Evolutionary conservation across 83 land plant species (phyloP).

Genomic region (Diphasiastrum complanatum): DNA sequence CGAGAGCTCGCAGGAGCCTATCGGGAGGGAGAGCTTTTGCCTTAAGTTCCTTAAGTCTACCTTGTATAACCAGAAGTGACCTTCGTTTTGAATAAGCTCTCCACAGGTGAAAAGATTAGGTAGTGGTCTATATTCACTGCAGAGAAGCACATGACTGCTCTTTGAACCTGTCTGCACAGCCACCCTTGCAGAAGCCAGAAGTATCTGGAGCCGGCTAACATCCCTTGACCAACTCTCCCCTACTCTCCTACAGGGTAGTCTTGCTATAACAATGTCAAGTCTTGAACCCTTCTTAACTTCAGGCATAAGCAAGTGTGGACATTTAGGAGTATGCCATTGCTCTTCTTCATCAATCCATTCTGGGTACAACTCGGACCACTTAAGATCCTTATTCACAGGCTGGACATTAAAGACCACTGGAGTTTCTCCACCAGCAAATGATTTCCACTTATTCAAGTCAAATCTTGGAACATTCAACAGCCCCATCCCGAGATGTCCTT

Average conservation of each 20-base stretch:
- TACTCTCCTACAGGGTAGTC: conserved; percentile 32
- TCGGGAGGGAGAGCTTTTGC: conserved; percentile 37
- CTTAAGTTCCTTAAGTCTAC: conserved; percentile 24
- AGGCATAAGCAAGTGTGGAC: conserved; percentile 48
- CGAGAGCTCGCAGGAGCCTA: conserved; percentile 53
- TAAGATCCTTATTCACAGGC: conserved; percentile 17
- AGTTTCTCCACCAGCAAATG: conserved; percentile 5
- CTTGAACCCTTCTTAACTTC: conserved; percentile 11
- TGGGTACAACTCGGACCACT: conserved; percentile 28
- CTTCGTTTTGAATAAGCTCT: conserved; percentile 26
- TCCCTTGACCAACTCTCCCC: conserved; percentile 38
- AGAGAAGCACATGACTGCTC: conserved; percentile 26
- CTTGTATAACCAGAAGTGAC: conserved; percentile 39
- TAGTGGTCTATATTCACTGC: conserved; percentile 39
- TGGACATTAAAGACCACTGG: conserved; percentile 12
- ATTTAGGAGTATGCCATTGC: conserved; percentile 5
- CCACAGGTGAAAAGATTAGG: conserved; percentile 44
- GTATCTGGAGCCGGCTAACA: conserved; percentile 59
- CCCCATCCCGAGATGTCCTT: too few species aligned
- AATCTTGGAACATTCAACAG: too few species aligned
- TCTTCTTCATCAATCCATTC: conserved; percentile 40
- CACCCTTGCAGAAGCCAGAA: conserved; percentile 44
- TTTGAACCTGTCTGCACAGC: conserved; percentile 16
- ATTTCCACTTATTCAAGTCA: too few species aligned
- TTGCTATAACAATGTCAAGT: conserved; percentile 37